Evolutionary conservation across 352 stramenopile genomes (phyloP), one percentile per base, ranked within the genome.

Genomic region (Phytophthora constricta): DNA sequence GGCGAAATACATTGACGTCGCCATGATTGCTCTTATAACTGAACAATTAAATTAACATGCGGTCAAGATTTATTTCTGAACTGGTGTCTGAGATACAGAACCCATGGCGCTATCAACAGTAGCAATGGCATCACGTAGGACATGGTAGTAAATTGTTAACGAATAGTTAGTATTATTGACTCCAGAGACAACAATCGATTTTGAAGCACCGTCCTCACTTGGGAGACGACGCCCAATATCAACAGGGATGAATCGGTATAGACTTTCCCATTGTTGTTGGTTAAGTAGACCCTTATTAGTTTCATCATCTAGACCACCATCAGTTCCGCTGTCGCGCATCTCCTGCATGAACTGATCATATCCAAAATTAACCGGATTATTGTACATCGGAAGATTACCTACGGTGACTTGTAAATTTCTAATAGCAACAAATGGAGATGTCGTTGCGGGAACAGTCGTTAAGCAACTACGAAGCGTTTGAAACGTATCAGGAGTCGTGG

Each of bases 331-430:
- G n/a, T n/a, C n/a, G n/a, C n/a, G n/a, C n/a, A n/a, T n/a, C n/a
- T 37, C 31, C 13, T 37, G 31, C 31, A 37, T 13, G 31, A 37
- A 37, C 13, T 13, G 31, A 37, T 37, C 31, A 13, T 37, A 37
- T 13, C 7, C 7, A 37, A 37, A 37, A 0, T 4, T 20, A n/a
- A 60, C 52, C 1, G 52, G 37, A n/a, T 51, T 60, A 17, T 60
- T 60, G 28, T 37, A 74, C 23, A 62, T 57, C 1, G 66, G 59
- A 2, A 70, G 26, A 43, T 74, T 74, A 10, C 66, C 65, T 10
- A 74, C 65, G 1, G 65, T 74, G 14, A 69, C 22, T 42, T 74
- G 65, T 1, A 74, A 43, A 20, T 69, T 69, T 19, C 65, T 65
- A n/a, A n/a, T n/a, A n/a, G n/a, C n/a, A n/a, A n/a, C n/a, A n/a